Base-by-base conservation (phyloP, 331 rosid genomes). In the Pyrus hybrid region DNA sequence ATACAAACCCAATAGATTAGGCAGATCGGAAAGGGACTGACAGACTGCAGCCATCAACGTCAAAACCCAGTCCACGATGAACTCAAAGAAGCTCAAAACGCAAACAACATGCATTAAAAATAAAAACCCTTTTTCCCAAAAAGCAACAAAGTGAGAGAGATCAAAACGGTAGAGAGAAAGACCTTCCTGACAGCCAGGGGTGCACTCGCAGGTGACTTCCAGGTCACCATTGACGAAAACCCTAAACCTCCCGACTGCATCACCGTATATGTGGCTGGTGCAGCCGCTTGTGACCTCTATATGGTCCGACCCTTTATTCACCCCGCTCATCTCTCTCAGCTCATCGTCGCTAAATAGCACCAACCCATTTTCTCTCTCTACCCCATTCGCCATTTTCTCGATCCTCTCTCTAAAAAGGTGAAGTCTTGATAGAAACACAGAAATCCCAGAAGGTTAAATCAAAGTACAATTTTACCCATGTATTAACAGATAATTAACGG, bases 121-220 rank as follows among this genome's bases (percentile, higher is more conserved):
- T 68, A 67, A 82, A 83, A 85, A 81, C 81, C 82, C 85, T 78
- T 69, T 81, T 76, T 61, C 84, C 47, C 84, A 43, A 67, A 70
- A 69, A 66, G 81, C 75, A n/a, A n/a, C n/a, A n/a, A 76, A 72
- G 30, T 41, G 61, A 28, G 32, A 17, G 49, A 62, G 12, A 37
- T 37, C 13, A 37, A 37, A 37, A 71, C 63, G 71, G 65, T 70
- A 73, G 72, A 81, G 85, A 79, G 76, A 81, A 63, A 83, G 85
- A 93, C 98, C 98, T 93, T 93, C 96, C 66, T 90, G 84, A 84
- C 98, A 93, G 76, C 97, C 97, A 84, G 98, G 98, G 80, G 97
- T 91, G 94, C 98, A 93, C 83, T 93, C 96, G 75, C 98, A 93
- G 77, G 86, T 73, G 91, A 93, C 87, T 84, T 91, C 86, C 29